These are phyloP conservation scores for Phytophthora constricta DNA, from an alignment of 352 stramenopile species.

Conservation along the genomic window DNA sequence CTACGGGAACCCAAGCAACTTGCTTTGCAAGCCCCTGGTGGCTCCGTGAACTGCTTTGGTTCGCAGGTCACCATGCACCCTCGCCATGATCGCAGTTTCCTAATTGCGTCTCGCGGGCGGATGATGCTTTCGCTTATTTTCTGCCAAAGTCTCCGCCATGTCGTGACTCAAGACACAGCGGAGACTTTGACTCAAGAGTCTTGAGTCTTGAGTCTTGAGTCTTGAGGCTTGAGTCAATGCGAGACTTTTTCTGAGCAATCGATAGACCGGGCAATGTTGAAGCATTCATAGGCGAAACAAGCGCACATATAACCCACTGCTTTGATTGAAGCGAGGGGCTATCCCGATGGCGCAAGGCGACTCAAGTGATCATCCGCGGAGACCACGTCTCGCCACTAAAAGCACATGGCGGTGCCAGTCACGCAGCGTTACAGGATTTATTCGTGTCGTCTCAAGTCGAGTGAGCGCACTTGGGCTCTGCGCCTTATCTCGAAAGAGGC, in stretches of 20 bases:
- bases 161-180: too few relatives aligned
- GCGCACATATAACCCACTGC: background rate
- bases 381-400: too few relatives aligned
- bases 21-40: too few relatives aligned
- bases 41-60: too few relatives aligned
- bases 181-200: too few relatives aligned
- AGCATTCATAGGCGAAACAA: background rate
- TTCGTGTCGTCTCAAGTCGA: too few relatives aligned
- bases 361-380: too few relatives aligned
- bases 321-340: background rate
- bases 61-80: too few relatives aligned
- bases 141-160: background rate
- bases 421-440: too few relatives aligned
- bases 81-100: background rate
- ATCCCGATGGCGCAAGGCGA: conserved; percentile 1
- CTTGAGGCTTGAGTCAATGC: background rate
- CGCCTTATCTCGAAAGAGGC: too few relatives aligned
- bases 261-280: conserved; percentile 3
- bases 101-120: background rate
- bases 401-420: too few relatives aligned
- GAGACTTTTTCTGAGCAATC: conserved; percentile 1
- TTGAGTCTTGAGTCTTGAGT: background rate
- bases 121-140: background rate
- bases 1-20: background rate
- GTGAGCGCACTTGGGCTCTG: too few relatives aligned